phyloP scores from a whole-genome alignment of 2,329 filamentous ascomycete species.

The Trichoderma sp. region DNA sequence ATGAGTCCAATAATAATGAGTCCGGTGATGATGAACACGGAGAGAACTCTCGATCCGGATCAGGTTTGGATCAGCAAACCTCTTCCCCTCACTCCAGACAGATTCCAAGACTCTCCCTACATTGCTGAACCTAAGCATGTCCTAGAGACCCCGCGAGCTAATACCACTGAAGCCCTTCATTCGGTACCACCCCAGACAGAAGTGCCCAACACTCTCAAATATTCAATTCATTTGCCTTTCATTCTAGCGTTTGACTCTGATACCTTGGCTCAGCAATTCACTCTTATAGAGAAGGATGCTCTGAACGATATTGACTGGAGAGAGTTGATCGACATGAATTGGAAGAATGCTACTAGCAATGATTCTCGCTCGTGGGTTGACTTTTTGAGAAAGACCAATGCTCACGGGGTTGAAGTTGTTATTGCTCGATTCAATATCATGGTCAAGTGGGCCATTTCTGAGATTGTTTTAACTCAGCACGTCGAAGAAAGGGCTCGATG shows the following conservation, averaged over 20 bases:
- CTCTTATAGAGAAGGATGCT: constrained; percentile 83
- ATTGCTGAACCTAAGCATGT: constrained; percentile 34
- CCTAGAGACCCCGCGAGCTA: constrained; percentile 32
- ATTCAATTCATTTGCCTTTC: constrained; percentile 72
- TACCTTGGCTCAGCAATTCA: constrained; percentile 79
- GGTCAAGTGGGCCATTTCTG: constrained; percentile 84
- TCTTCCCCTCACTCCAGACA: constrained; percentile 51
- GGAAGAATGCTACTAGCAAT: constrained; percentile 70
- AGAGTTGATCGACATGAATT: constrained; percentile 80
- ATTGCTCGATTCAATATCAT: constrained; percentile 87
- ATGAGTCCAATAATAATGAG: constrained; percentile 26
- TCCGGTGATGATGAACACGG: constrained; percentile 1
- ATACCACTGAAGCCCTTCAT: constrained; percentile 43
- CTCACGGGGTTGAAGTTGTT: constrained; percentile 78
- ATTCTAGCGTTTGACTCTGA: constrained; percentile 81
- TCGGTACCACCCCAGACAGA: constrained; percentile 43
- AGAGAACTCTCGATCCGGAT: constrained; percentile 19
- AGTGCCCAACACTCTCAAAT: constrained; percentile 42
- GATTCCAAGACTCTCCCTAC: constrained; percentile 45
- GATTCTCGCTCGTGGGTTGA: constrained; percentile 79
- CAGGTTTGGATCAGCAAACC: constrained; percentile 32
- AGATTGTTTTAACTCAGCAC: constrained; percentile 74
- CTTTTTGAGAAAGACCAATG: constrained; percentile 72
- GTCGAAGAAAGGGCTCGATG: constrained; percentile 74
- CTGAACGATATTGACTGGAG: constrained; percentile 88